Percentiles rank a stretch among this genome's conserved stretches.
Conservation (phyloP, 129 eudicot genomes). For the Scalesia atractyloides region DNA sequence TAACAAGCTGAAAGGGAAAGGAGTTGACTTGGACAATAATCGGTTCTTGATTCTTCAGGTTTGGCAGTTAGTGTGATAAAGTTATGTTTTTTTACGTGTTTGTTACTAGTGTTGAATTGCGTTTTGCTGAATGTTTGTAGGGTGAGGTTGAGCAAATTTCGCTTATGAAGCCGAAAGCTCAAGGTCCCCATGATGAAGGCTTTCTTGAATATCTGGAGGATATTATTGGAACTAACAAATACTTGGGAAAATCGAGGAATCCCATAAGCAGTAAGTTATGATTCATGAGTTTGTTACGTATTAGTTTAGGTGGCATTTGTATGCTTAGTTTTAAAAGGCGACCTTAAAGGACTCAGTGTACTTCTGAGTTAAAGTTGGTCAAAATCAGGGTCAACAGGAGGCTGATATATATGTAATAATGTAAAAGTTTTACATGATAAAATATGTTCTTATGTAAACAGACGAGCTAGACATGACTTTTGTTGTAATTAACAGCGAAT, state of each 20-base stretch:
- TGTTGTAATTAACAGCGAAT: too few species aligned
- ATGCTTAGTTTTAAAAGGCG: not conserved
- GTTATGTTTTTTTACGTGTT: not conserved
- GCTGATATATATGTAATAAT: too few species aligned
- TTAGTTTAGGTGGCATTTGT: not conserved
- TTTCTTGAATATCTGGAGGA: constrained; percentile 96
- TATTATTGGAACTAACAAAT: constrained; percentile 91
- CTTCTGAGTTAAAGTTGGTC: too few species aligned
- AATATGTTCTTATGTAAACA: too few species aligned
- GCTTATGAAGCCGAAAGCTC: constrained; percentile 93
- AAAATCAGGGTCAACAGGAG: too few species aligned
- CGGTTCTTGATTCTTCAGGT: constrained; percentile 98
- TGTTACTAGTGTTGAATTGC: not conserved
- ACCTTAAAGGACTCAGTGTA: too few species aligned
- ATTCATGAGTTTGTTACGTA: constrained; percentile 2
- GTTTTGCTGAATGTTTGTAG: constrained; percentile 36
- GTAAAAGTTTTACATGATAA: too few species aligned
- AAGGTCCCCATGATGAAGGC: constrained; percentile 95
- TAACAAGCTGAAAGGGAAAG: constrained; percentile 80
- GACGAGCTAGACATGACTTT: too few species aligned
- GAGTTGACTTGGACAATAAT: constrained; percentile 93
- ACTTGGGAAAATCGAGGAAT: constrained; percentile 85
- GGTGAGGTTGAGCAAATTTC: constrained; percentile 99
- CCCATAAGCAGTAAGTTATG: constrained; percentile 74
- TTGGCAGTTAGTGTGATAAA: not conserved